A percentile compares a stretch with the other conserved stretches of the same genome.
Evolutionary conservation across 176 grass and related monocot genomes (phyloP).

Genomic region (Triticum dicoccoides): DNA sequence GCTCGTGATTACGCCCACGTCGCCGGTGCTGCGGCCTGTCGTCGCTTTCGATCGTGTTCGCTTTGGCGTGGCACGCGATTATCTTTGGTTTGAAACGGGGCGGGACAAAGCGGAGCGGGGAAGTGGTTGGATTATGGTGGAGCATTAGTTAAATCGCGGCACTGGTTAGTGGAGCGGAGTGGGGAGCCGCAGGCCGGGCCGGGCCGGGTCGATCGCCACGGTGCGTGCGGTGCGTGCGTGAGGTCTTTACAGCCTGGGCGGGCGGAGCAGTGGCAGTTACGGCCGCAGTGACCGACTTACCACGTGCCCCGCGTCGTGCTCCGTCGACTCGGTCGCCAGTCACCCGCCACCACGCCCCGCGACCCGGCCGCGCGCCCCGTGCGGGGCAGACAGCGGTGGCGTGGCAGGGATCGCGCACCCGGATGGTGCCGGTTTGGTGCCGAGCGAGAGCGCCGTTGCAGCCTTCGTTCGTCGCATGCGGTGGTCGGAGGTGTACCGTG

Average conservation of each 20-base stretch:
- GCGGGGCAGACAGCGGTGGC: background rate
- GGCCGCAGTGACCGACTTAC: background rate
- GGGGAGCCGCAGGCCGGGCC: background rate
- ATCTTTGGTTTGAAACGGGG: constrained; percentile 6
- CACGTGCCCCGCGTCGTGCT: constrained; percentile 5
- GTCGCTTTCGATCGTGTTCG: background rate
- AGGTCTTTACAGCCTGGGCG: background rate
- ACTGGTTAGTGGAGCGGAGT: constrained; percentile 28
- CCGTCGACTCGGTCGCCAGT: background rate
- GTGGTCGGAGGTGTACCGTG: background rate
- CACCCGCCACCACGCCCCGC: background rate
- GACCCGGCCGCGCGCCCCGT: background rate
- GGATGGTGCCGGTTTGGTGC: background rate
- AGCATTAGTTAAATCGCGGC: constrained; percentile 20
- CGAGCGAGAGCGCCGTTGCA: background rate
- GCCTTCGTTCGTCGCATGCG: background rate
- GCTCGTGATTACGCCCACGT: constrained; percentile 17
- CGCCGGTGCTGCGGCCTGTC: background rate
- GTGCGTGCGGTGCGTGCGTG: background rate
- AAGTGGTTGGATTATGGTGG: constrained; percentile 37
- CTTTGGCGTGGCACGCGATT: background rate
- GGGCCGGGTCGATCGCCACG: background rate
- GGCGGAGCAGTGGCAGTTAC: background rate
- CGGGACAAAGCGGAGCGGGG: background rate
- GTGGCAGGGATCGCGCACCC: background rate